Conservation (phyloP, 2,329 filamentous ascomycete species). For the Hypoxylon sp. region DNA sequence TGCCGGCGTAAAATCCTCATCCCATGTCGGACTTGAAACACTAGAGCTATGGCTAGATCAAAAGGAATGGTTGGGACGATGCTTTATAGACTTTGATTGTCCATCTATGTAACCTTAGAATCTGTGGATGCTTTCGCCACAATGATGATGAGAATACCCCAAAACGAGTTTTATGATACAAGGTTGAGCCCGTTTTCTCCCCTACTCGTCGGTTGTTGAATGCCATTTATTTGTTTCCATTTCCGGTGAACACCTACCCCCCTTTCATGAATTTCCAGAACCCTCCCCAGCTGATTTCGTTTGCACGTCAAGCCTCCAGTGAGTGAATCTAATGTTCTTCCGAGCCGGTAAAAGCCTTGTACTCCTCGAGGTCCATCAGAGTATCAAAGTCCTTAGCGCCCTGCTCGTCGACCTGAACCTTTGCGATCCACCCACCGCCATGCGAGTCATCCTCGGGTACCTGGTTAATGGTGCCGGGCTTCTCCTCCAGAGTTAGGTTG, state of each 20-base stretch:
- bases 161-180: conserved; percentile 54
- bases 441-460: conserved; percentile 83
- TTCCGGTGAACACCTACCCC: conserved; percentile 38
- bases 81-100: conserved; percentile 43
- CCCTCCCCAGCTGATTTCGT: not conserved
- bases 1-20: conserved; percentile 48
- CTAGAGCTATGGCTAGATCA: not conserved
- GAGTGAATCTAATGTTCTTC: conserved; percentile 58
- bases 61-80: conserved; percentile 23
- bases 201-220: conserved; percentile 43
- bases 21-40: conserved; percentile 13
- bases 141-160: conserved; percentile 46
- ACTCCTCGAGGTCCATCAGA: conserved; percentile 83
- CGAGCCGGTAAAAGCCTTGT: conserved; percentile 78
- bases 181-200: conserved; percentile 54
- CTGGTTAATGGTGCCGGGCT: conserved; percentile 89
- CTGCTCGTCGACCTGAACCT: conserved; percentile 81
- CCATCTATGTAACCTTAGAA: conserved; percentile 45
- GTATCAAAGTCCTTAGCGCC: conserved; percentile 77
- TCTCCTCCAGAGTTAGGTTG: conserved; percentile 84
- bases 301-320: not conserved
- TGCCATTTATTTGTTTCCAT: conserved; percentile 34
- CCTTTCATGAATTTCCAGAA: conserved; percentile 3
- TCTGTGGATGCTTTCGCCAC: conserved; percentile 32
- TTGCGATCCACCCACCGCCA: conserved; percentile 91